Percentiles rank a stretch among this genome's conserved stretches.
These are phyloP conservation scores for Pezicula carpinea DNA, from an alignment of 2,329 filamentous ascomycete species.

Conservation along the genomic window DNA sequence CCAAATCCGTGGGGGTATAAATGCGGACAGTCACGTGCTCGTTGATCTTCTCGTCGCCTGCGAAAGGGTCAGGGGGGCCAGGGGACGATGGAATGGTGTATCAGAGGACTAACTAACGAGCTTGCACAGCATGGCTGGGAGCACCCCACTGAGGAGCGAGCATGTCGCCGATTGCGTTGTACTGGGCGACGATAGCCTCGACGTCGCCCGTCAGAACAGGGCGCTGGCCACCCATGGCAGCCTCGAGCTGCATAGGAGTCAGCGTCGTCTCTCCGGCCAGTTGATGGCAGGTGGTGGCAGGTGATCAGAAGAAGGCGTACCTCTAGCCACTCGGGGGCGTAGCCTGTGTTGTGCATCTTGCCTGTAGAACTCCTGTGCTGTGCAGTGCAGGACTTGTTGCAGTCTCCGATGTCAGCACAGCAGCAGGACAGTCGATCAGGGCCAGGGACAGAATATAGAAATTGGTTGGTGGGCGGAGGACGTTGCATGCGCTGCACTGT, in stretches of 20 bases:
- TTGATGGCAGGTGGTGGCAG: not conserved
- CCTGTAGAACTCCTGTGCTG: no score
- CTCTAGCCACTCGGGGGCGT: conserved; percentile 19
- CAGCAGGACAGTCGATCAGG: no score
- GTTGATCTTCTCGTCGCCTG: conserved; percentile 10
- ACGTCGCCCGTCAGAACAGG: conserved; percentile 11
- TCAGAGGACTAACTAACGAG: not conserved
- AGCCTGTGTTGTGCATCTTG: conserved; percentile 7
- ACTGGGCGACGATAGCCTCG: conserved; percentile 15
- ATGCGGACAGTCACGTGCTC: conserved; percentile 19
- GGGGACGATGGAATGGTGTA: not conserved
- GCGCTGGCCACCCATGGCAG: conserved; percentile 12
- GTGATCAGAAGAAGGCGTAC: no score
- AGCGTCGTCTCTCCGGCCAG: not conserved
- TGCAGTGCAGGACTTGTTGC: no score
- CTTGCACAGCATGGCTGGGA: conserved; percentile 9
- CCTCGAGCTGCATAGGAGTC: conserved; percentile 14
- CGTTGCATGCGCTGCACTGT: no score
- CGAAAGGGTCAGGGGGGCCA: conserved; percentile 1
- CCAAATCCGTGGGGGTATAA: conserved; percentile 14
- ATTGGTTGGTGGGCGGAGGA: no score
- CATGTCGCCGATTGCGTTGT: conserved; percentile 4
- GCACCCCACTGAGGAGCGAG: conserved; percentile 11
- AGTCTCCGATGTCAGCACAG: no score
- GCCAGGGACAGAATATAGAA: no score